Conservation (phyloP, 2,329 filamentous ascomycete genomes). For the Lecanicillium sp. region DNA sequence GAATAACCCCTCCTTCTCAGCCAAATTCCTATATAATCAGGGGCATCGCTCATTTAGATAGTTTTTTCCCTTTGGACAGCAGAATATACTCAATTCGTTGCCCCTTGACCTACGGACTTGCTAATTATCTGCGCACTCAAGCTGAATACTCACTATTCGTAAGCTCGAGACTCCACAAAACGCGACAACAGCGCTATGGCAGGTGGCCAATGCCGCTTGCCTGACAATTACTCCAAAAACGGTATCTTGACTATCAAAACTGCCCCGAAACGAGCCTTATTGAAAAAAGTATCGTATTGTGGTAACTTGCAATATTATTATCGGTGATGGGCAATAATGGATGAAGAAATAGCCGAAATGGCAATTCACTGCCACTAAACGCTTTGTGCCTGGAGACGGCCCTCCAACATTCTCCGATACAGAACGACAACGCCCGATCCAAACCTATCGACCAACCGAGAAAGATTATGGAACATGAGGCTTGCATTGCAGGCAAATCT, state of each 20-base stretch:
- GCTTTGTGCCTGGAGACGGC: neutral
- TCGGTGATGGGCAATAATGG: neutral
- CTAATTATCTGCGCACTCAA: too few species aligned
- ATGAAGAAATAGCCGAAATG: neutral
- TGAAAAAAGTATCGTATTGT: slow-evolving; percentile 5
- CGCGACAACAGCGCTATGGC: too few species aligned
- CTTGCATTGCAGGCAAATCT: slow-evolving; percentile 14
- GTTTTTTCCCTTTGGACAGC: too few species aligned
- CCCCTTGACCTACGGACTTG: too few species aligned
- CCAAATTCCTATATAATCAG: too few species aligned
- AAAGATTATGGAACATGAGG: slow-evolving; percentile 17
- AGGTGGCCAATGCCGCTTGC: too few species aligned
- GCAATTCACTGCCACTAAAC: neutral
- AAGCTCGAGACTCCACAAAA: too few species aligned
- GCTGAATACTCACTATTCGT: too few species aligned
- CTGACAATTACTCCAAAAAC: slow-evolving; percentile 17
- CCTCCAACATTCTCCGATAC: slow-evolving; percentile 13
- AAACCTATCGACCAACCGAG: slow-evolving; percentile 13
- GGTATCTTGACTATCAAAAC: slow-evolving; percentile 11
- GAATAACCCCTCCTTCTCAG: too few species aligned
- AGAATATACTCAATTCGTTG: too few species aligned
- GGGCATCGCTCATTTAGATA: too few species aligned
- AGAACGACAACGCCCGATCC: slow-evolving; percentile 11
- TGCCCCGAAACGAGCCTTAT: slow-evolving; percentile 9
- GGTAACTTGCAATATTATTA: too few species aligned